Percentiles rank a stretch among this genome's conserved stretches.
phyloP scores from a whole-genome alignment of 371 early-diverging fungal species.

The Mortierella sp. region DNA sequence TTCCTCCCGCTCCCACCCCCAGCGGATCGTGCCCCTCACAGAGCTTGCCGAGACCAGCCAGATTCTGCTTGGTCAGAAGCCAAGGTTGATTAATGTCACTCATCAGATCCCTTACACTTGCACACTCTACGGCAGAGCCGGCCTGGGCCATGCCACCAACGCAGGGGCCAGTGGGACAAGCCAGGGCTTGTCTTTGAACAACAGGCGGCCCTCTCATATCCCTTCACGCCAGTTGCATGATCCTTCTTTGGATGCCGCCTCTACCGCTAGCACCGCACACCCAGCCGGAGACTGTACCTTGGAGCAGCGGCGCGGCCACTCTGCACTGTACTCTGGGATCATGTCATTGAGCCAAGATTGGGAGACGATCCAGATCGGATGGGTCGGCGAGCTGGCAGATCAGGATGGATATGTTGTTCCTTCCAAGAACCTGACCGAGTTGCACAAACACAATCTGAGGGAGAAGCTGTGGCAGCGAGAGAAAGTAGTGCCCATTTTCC shows the following conservation, averaged over 20 bases:
- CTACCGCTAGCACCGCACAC: background rate
- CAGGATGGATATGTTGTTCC: slow-evolving; percentile 53
- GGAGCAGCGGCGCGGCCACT: slow-evolving; percentile 71
- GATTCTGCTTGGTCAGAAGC: slow-evolving; percentile 37
- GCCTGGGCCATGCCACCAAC: background rate
- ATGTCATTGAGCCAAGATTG: slow-evolving; percentile 61
- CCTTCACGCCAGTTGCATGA: slow-evolving; percentile 12
- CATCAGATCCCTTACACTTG: slow-evolving; percentile 71
- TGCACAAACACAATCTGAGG: slow-evolving; percentile 54
- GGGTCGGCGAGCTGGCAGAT: slow-evolving; percentile 68
- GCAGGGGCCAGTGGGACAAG: background rate
- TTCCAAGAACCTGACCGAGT: slow-evolving; percentile 48
- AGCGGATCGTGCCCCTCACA: slow-evolving; percentile 34
- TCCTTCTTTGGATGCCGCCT: slow-evolving; percentile 4
- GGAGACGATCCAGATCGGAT: slow-evolving; percentile 74
- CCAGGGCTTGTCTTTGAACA: slow-evolving; percentile 5
- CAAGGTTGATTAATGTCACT: slow-evolving; percentile 69
- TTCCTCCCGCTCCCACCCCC: slow-evolving; percentile 10
- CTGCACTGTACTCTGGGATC: slow-evolving; percentile 83
- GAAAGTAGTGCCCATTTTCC: slow-evolving; percentile 81
- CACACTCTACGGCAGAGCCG: slow-evolving; percentile 47
- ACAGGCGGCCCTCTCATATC: slow-evolving; percentile 28
- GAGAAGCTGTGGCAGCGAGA: slow-evolving; percentile 60
- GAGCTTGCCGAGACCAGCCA: slow-evolving; percentile 48
- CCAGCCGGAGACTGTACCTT: slow-evolving; percentile 40